Conservation (phyloP, 345 rosid species). For the Salix caprea region DNA sequence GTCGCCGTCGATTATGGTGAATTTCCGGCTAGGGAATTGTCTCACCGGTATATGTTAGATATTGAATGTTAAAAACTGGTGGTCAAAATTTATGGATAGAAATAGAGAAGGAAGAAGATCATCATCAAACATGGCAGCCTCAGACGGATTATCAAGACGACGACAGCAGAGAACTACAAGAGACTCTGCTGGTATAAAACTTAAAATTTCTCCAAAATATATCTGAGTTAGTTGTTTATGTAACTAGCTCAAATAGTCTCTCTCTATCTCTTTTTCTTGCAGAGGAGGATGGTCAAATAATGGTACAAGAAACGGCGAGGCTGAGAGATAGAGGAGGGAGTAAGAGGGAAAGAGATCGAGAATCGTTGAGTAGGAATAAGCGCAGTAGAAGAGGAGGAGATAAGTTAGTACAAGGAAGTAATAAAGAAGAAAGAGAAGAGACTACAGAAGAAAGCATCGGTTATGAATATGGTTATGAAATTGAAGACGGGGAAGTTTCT, state of each 20-base stretch:
- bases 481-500: background rate
- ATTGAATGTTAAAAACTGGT: background rate
- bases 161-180: conserved; percentile 34
- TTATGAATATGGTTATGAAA: conserved; percentile 30
- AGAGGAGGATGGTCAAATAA: conserved; percentile 33
- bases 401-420: conserved; percentile 3
- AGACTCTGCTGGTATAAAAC: conserved; percentile 27
- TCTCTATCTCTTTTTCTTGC: conserved; percentile 1
- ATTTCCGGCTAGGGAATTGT: background rate
- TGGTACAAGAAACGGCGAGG: conserved; percentile 35
- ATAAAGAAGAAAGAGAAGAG: conserved; percentile 35
- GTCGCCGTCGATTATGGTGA: conserved; percentile 11
- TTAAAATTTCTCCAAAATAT: background rate
- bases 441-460: conserved; percentile 38
- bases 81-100: conserved; percentile 38
- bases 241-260: background rate
- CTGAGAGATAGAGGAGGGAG: conserved; percentile 26
- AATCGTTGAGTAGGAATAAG: conserved; percentile 36
- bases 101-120: conserved; percentile 42
- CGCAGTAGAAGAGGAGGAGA: conserved; percentile 36
- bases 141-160: conserved; percentile 42
- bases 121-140: conserved; percentile 26
- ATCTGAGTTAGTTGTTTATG: background rate
- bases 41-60: background rate
- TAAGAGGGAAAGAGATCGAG: conserved; percentile 27